These are phyloP conservation scores for Echinosophora koreensis DNA, from an alignment of 306 rosid genomes.

Conservation along the genomic window DNA sequence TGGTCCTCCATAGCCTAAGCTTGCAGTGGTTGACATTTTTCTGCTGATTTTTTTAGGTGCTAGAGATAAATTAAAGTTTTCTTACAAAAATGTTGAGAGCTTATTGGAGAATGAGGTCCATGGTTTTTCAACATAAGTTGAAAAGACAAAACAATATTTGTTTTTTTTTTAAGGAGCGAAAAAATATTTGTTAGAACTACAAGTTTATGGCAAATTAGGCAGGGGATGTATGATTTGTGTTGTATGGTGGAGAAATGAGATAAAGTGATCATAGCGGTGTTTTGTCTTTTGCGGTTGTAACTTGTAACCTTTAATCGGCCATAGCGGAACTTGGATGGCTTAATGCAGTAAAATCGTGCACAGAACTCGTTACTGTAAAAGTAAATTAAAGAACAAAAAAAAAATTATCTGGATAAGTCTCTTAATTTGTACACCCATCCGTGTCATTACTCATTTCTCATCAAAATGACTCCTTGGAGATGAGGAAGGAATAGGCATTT, in stretches of 20 bases:
- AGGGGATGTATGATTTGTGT: not conserved
- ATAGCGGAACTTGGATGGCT: not conserved
- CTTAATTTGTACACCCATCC: no score
- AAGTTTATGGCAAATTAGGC: constrained; percentile 27
- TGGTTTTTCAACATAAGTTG: not conserved
- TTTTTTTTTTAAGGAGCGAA: no score
- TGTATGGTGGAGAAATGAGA: constrained; percentile 87
- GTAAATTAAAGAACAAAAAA: no score
- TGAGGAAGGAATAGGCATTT: no score
- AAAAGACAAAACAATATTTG: constrained; percentile 4
- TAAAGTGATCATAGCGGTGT: constrained; percentile 49
- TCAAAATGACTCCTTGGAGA: no score
- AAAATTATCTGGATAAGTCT: no score
- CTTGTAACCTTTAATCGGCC: constrained; percentile 12
- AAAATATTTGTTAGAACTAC: not conserved
- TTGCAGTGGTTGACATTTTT: constrained; percentile 64
- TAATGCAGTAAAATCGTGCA: not conserved
- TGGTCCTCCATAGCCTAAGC: constrained; percentile 58
- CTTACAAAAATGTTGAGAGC: constrained; percentile 31
- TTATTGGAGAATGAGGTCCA: constrained; percentile 35
- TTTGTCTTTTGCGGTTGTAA: constrained; percentile 38
- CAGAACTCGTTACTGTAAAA: not conserved
- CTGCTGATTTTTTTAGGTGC: not conserved
- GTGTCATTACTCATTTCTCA: no score
- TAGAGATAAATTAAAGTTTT: not conserved